Evolutionary conservation across 352 stramenopile species (phyloP).

Genomic region (Phytophthora tubulina): DNA sequence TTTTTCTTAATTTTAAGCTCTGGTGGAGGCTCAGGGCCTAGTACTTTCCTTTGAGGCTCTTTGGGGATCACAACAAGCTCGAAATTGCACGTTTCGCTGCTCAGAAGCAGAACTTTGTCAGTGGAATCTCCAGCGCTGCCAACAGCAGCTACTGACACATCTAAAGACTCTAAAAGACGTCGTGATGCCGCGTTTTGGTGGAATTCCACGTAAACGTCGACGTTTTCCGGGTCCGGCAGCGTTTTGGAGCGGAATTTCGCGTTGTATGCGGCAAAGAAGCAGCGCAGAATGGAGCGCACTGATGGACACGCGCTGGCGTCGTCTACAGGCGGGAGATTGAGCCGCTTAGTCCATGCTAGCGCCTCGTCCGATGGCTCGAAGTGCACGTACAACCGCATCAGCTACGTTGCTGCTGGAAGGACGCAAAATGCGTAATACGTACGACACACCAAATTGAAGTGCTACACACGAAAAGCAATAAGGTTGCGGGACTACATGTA

Average conservation of each 20-base stretch:
- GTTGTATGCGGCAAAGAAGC: conserved; percentile 51
- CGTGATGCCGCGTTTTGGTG: conserved; percentile 39
- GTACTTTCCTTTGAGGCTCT: conserved; percentile 19
- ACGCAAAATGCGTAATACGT: conserved; percentile 23
- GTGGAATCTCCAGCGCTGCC: neutral
- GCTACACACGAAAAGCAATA: neutral
- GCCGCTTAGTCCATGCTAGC: conserved; percentile 62
- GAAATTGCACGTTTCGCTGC: conserved; percentile 40
- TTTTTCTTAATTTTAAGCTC: conserved; percentile 13
- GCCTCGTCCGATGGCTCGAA: conserved; percentile 47
- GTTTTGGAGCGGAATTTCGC: conserved; percentile 51
- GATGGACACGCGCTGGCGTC: conserved; percentile 26
- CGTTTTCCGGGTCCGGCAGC: conserved; percentile 31
- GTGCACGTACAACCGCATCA: conserved; percentile 77
- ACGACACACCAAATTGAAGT: conserved; percentile 11
- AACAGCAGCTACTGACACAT: conserved; percentile 30
- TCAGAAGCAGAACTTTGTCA: neutral
- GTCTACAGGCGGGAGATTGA: conserved; percentile 46
- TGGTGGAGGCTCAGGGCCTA: conserved; percentile 1
- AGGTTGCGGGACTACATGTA: neutral
- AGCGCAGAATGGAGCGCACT: conserved; percentile 50
- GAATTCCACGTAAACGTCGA: conserved; percentile 58
- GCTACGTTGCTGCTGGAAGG: neutral
- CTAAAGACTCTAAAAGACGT: conserved; percentile 31
- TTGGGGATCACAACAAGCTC: conserved; percentile 52